These are phyloP conservation scores for Erysimum pusillum DNA, from an alignment of 441 rosid species.

Conservation along the genomic window DNA sequence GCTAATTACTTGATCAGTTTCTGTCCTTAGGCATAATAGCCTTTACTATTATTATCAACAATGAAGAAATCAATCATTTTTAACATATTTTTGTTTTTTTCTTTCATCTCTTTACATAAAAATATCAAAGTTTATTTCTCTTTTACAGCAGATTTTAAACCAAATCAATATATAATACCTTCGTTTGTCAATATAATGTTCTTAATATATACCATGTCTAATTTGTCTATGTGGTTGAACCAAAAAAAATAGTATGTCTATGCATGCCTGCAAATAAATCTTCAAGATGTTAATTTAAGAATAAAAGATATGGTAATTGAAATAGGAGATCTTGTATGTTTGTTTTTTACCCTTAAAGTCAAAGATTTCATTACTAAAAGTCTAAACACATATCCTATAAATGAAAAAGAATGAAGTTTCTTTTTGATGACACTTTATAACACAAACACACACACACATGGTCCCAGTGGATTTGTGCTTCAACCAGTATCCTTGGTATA, in stretches of 20 bases:
- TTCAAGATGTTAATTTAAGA: background rate
- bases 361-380: background rate
- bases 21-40: slow-evolving; percentile 34
- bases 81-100: background rate
- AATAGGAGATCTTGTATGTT: background rate
- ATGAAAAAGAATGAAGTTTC: no score
- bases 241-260: no score
- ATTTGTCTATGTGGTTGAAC: no score
- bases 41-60: background rate
- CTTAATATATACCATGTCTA: no score
- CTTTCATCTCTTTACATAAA: background rate
- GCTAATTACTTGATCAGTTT: slow-evolving; percentile 48
- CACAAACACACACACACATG: no score
- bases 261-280: background rate
- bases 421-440: no score
- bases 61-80: background rate
- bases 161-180: no score
- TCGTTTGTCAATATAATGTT: no score
- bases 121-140: background rate
- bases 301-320: background rate
- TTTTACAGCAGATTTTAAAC: background rate
- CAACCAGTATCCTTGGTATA: no score
- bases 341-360: background rate
- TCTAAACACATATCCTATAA: no score
- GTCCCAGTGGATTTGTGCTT: no score